phyloP scores from a whole-genome alignment of 139 green algal species.

The Coelastrella sp. region DNA sequence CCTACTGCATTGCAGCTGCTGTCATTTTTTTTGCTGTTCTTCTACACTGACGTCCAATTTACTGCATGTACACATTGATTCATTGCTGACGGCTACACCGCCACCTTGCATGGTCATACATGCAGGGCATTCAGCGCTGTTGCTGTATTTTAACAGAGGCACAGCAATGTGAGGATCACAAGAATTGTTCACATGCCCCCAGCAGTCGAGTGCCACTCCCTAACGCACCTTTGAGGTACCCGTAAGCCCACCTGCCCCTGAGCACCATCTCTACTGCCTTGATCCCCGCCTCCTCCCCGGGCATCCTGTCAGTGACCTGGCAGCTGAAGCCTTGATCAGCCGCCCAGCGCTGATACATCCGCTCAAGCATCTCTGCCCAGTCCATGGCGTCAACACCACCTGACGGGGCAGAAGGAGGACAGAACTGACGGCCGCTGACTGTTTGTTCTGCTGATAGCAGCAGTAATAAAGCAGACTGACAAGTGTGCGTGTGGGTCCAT shows the following conservation, averaged over 20 bases:
- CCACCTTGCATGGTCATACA: too few species aligned
- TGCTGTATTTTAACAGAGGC: too few species aligned
- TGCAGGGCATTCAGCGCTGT: too few species aligned
- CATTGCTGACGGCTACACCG: too few species aligned
- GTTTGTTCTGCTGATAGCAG: not conserved
- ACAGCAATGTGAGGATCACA: too few species aligned
- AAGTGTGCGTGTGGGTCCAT: too few species aligned
- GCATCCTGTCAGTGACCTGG: constrained; percentile 58
- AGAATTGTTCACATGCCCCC: too few species aligned
- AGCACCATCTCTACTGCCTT: constrained; percentile 91
- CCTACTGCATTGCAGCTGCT: too few species aligned
- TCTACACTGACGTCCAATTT: not conserved
- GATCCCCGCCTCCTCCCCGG: constrained; percentile 91
- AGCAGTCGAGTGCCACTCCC: not conserved
- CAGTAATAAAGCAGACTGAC: not conserved
- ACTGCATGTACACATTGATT: too few species aligned
- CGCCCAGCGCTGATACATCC: constrained; percentile 87
- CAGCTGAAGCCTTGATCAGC: constrained; percentile 60
- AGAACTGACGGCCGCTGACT: not conserved
- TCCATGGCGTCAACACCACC: constrained; percentile 92
- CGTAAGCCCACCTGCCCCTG: constrained; percentile 68
- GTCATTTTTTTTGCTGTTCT: not conserved
- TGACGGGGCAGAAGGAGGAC: constrained; percentile 8
- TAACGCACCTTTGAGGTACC: constrained; percentile 56
- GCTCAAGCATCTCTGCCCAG: constrained; percentile 94